Conservation (phyloP, 1,139 yeast genomes). For the Lodderomyces parapsilosis region DNA sequence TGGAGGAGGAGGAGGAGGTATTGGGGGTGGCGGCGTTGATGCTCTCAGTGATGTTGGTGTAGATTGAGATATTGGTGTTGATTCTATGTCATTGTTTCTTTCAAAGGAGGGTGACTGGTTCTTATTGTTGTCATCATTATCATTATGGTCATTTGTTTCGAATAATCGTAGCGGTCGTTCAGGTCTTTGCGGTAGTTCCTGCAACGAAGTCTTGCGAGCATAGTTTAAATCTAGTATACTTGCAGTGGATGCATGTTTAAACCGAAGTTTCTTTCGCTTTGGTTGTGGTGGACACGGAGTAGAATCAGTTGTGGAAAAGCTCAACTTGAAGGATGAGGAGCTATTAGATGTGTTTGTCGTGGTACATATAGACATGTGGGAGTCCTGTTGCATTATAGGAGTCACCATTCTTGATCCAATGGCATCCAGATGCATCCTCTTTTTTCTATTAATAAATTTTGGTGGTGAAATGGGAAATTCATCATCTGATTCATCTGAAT, state of each 20-base stretch:
- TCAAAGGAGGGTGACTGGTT: conserved; percentile 7
- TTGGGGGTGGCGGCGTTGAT: conserved; percentile 24
- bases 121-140: conserved; percentile 13
- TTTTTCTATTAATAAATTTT: conserved; percentile 10
- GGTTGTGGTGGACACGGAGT: conserved; percentile 38
- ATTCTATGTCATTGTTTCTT: conserved; percentile 11
- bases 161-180: background rate
- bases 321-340: conserved; percentile 22
- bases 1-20: conserved; percentile 7
- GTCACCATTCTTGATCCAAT: conserved; percentile 12
- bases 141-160: conserved; percentile 1
- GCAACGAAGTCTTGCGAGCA: conserved; percentile 24
- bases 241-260: conserved; percentile 18
- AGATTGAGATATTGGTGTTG: conserved; percentile 36
- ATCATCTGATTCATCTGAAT: conserved; percentile 12
- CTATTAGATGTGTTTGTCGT: conserved; percentile 5
- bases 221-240: conserved; percentile 24
- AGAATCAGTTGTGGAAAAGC: conserved; percentile 30
- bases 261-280: conserved; percentile 28
- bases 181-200: conserved; percentile 4
- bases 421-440: conserved; percentile 13
- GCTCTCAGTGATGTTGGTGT: conserved; percentile 35
- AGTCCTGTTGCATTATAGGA: conserved; percentile 6
- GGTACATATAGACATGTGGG: conserved; percentile 10
- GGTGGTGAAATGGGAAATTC: conserved; percentile 9